Evolutionary conservation across 1,284 basidiomycete species (phyloP).

Genomic region (Stereum hirsutum): DNA sequence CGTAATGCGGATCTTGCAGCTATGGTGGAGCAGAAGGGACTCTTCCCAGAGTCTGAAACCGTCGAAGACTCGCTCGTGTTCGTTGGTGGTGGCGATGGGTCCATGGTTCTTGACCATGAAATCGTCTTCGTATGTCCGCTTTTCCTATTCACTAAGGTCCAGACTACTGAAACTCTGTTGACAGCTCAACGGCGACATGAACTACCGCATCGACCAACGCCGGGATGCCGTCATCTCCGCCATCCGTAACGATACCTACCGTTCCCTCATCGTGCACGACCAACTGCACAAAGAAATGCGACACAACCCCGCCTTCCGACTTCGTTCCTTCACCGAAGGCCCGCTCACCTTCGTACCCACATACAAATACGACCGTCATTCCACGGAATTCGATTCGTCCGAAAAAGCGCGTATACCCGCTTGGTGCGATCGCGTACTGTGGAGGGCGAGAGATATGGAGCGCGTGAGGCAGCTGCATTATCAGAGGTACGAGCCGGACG

Average conservation of each 20-base stretch:
- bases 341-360: conserved; percentile 81
- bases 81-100: conserved; percentile 86
- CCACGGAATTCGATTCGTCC: conserved; percentile 77
- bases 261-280: conserved; percentile 68
- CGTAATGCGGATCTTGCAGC: conserved; percentile 83
- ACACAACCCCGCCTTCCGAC: conserved; percentile 76
- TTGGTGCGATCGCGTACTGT: conserved; percentile 94
- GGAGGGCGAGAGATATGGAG: conserved; percentile 51
- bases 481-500: conserved; percentile 71
- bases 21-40: conserved; percentile 73
- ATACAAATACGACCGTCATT: conserved; percentile 89
- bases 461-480: conserved; percentile 62
- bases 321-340: conserved; percentile 80
- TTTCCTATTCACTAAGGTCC: neutral
- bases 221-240: conserved; percentile 73
- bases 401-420: conserved; percentile 87
- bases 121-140: conserved; percentile 71
- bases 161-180: neutral
- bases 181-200: conserved; percentile 75
- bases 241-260: conserved; percentile 57
- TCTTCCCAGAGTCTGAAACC: conserved; percentile 45
- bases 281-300: conserved; percentile 88
- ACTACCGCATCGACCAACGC: conserved; percentile 91
- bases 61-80: conserved; percentile 55
- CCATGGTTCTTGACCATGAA: conserved; percentile 93